These are phyloP conservation scores for Cryptosporidium parvum DNA, from an alignment of 169 alveolate genomes.

Conservation along the genomic window DNA sequence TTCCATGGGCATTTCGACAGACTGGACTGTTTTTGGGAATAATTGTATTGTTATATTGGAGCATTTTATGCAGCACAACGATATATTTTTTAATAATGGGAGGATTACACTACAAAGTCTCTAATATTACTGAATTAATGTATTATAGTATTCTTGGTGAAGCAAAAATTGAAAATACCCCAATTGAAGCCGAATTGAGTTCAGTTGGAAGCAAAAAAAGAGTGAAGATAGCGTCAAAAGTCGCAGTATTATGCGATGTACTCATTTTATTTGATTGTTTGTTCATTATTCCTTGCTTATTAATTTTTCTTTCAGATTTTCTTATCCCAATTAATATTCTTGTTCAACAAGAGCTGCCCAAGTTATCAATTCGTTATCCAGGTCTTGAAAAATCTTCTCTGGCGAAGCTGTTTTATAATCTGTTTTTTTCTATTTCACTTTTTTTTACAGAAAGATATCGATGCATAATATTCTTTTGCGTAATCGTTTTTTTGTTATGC, in stretches of 20 bases:
- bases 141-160: slow-evolving; percentile 72
- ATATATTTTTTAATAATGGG: slow-evolving; percentile 55
- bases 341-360: slow-evolving; percentile 40
- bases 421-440: slow-evolving; percentile 20
- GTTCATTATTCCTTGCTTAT: slow-evolving; percentile 59
- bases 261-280: slow-evolving; percentile 53
- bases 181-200: background rate
- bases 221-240: slow-evolving; percentile 18
- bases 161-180: background rate
- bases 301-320: slow-evolving; percentile 64
- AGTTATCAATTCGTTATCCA: slow-evolving; percentile 8
- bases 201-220: slow-evolving; percentile 8
- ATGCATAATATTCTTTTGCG: slow-evolving; percentile 44
- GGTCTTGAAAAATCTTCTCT: slow-evolving; percentile 14
- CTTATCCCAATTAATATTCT: slow-evolving; percentile 23
- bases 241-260: slow-evolving; percentile 16
- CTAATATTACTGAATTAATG: slow-evolving; percentile 49
- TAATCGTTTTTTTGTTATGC: slow-evolving; percentile 48
- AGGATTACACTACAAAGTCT: slow-evolving; percentile 59
- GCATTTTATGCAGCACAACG: slow-evolving; percentile 56
- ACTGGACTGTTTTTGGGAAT: slow-evolving; percentile 53
- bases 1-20: slow-evolving; percentile 68
- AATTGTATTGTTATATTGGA: slow-evolving; percentile 42
- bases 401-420: background rate
- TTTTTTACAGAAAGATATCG: slow-evolving; percentile 51